Percentiles rank a stretch among this genome's conserved stretches.
phyloP scores from a whole-genome alignment of 2,329 filamentous ascomycete species.

The Metarhizium guizhouense region DNA sequence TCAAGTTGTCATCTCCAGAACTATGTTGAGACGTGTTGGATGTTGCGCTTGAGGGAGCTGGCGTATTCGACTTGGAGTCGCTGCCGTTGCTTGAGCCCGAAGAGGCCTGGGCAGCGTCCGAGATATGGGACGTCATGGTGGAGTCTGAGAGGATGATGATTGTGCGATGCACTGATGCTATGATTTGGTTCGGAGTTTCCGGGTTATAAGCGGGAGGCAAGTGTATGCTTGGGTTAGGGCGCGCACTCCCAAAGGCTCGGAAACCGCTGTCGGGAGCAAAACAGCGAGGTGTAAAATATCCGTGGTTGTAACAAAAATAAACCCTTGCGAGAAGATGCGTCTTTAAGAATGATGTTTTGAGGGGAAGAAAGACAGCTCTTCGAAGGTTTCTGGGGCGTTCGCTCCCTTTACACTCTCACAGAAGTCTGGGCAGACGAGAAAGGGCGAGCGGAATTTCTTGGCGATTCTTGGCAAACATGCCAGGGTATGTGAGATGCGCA shows the following conservation, averaged over 20 bases:
- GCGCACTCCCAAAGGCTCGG: background rate
- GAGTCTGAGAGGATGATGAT: conserved; percentile 13
- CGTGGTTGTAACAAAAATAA: background rate
- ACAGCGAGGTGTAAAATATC: background rate
- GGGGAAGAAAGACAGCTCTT: background rate
- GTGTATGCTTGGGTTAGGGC: background rate
- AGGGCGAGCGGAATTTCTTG: conserved; percentile 30
- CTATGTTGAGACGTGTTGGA: conserved; percentile 36
- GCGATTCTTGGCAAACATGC: conserved; percentile 20
- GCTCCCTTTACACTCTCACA: conserved; percentile 28
- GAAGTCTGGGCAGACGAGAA: conserved; percentile 24
- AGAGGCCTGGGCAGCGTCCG: conserved; percentile 14
- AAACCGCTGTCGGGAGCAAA: background rate
- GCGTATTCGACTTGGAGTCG: conserved; percentile 44
- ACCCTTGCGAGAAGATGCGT: background rate
- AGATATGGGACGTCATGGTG: conserved; percentile 23
- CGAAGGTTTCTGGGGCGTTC: conserved; percentile 15
- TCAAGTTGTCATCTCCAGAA: conserved; percentile 42
- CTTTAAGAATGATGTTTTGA: conserved; percentile 7
- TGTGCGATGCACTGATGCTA: background rate
- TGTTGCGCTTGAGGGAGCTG: conserved; percentile 40
- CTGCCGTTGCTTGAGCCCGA: conserved; percentile 23
- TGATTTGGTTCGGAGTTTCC: background rate
- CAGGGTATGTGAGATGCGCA: conserved; percentile 11
- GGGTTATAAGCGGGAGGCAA: background rate